Evolutionary conservation across 1,139 yeast species (phyloP).

Genomic region (Zhuliangozyma blackwelliae): DNA sequence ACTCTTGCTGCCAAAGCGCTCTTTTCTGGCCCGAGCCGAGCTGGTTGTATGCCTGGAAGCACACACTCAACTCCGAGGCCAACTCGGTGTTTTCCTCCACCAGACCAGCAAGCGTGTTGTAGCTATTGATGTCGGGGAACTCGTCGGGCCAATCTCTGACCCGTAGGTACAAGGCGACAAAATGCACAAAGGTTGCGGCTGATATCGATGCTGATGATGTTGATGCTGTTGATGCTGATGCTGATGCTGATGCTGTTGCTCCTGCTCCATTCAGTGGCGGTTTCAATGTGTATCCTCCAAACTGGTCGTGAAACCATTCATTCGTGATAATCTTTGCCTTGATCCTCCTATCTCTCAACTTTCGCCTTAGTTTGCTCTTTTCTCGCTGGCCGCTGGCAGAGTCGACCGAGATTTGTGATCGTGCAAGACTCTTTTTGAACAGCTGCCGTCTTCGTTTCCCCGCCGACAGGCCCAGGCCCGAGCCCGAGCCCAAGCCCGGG

Average conservation of each 20-base stretch:
- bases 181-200: conserved; percentile 12
- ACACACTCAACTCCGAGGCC: conserved; percentile 2
- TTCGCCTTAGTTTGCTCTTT: conserved; percentile 17
- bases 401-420: conserved; percentile 11
- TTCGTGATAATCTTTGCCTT: conserved; percentile 16
- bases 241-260: no score
- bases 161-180: conserved; percentile 14
- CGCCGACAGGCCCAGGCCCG: neutral
- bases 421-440: conserved; percentile 12
- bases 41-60: conserved; percentile 10
- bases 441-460: conserved; percentile 6
- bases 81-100: no score
- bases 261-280: neutral
- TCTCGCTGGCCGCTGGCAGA: conserved; percentile 13
- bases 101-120: no score
- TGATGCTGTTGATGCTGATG: no score
- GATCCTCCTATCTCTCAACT: conserved; percentile 16
- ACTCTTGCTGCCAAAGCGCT: conserved; percentile 11
- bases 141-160: conserved; percentile 13
- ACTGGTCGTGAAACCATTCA: conserved; percentile 13
- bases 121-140: no score
- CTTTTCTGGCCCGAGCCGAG: conserved; percentile 6
- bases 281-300: conserved; percentile 9
- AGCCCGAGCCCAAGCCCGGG: conserved; percentile 1
- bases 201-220: neutral